Percentiles rank a stretch among this genome's conserved stretches.
Evolutionary conservation across 2,329 filamentous ascomycete species (phyloP).

Genomic region (Conoideocrella luteorostrata): DNA sequence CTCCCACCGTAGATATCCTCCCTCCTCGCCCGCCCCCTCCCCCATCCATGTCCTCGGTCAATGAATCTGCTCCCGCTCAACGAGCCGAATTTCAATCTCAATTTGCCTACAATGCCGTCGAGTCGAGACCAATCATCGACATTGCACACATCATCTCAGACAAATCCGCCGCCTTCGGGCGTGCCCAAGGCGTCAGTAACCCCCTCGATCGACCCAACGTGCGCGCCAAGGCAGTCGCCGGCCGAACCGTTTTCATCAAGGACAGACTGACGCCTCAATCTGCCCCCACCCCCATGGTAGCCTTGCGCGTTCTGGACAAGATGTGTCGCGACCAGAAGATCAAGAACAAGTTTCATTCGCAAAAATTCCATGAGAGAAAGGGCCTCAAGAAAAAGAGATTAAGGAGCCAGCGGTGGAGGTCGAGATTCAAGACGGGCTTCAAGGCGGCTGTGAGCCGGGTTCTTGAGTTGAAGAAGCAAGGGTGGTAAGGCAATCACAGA

Average conservation of each 20-base stretch:
- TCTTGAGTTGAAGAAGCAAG: slow-evolving; percentile 65
- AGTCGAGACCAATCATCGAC: slow-evolving; percentile 20
- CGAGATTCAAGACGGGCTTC: slow-evolving; percentile 64
- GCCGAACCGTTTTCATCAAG: slow-evolving; percentile 32
- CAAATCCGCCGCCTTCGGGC: slow-evolving; percentile 19
- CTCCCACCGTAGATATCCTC: slow-evolving; percentile 13
- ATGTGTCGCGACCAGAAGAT: slow-evolving; percentile 49
- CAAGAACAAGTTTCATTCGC: slow-evolving; percentile 44
- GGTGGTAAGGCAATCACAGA: slow-evolving; percentile 52
- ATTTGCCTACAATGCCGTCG: slow-evolving; percentile 13
- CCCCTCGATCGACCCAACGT: slow-evolving; percentile 22
- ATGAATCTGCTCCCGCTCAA: background rate
- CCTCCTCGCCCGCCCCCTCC: slow-evolving; percentile 17
- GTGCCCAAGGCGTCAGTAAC: slow-evolving; percentile 15
- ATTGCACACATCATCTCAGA: slow-evolving; percentile 29
- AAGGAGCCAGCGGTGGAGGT: slow-evolving; percentile 61
- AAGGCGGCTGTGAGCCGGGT: slow-evolving; percentile 57
- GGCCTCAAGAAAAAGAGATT: slow-evolving; percentile 75
- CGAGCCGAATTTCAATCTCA: slow-evolving; percentile 6
- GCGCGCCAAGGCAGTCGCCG: slow-evolving; percentile 27
- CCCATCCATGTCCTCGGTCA: slow-evolving; percentile 1
- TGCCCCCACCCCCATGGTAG: slow-evolving; percentile 35
- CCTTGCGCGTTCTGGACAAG: slow-evolving; percentile 35
- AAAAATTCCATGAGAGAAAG: slow-evolving; percentile 68
- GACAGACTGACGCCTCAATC: slow-evolving; percentile 19